Evolutionary conservation across 2,329 filamentous ascomycete genomes (phyloP), one percentile per base, ranked within the genome.

Genomic region (Lecanicillium sp.): DNA sequence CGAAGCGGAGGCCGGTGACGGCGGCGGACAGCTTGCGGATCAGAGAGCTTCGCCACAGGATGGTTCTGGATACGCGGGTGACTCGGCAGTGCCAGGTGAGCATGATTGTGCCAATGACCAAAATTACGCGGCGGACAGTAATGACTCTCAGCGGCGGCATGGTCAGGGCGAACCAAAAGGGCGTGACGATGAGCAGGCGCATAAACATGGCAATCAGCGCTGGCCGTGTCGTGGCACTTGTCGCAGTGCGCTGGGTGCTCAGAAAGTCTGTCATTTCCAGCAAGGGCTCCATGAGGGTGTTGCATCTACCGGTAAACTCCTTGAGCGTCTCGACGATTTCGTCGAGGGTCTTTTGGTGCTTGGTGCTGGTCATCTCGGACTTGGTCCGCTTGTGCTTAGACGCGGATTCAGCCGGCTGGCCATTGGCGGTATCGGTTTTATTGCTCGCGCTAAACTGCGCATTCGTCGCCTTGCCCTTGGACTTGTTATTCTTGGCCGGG

Each of bases 311-410:
- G 0, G 90, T 97, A 50, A 98, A 87, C 48, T 88, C 80, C 58
- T 88, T 87, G 32, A 98, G 66, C 0, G 87, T 94, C 51, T 97
- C 89, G 41, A 98, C 85, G 44, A 98, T 98, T 64, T 98, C 92
- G 58, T 98, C 92, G 37, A 98, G 64, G 36, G 88, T 96, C 68
- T 96, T 96, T 54, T 95, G 87, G 52, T 92, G 86, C 43, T 83
- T 81, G 30, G 81, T 82, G 44, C 74, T 79, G 6, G 73, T 77
- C 13, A 64, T 56, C 51, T 87, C 85, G 8, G 70, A 73, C 27
- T 61, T 56, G 15, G 62, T 64, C n/a, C 66, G 57, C 39, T 61
- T 58, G 46, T 74, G 72, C 15, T 59, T 58, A 13, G 48, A 39
- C 8, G 40, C 34, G 18, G 33, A 6, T 9, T 17, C 29, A 7